phyloP scores from a whole-genome alignment of 1,139 yeast genomes.

The Debaryomyces nepalensis region DNA sequence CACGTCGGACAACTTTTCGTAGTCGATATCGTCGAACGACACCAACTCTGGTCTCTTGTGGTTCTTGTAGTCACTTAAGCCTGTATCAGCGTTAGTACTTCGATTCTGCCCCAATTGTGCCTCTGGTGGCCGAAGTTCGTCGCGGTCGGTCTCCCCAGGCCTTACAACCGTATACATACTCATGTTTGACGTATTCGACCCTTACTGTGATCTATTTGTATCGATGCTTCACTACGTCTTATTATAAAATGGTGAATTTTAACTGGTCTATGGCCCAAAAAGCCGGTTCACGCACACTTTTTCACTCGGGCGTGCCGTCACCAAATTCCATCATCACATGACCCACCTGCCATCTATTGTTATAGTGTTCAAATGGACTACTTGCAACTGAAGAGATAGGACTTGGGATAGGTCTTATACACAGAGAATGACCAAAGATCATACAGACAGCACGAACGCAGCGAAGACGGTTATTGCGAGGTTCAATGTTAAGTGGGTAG shows the following conservation, averaged over 20 bases:
- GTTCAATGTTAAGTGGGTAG: slow-evolving; percentile 66
- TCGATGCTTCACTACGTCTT: slow-evolving; percentile 7
- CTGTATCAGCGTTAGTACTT: slow-evolving; percentile 21
- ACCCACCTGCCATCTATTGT: too few relatives aligned
- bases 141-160: not conserved
- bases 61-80: slow-evolving; percentile 46
- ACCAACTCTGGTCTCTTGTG: slow-evolving; percentile 75
- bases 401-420: not conserved
- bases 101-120: not conserved
- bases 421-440: slow-evolving; percentile 5
- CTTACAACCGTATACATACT: slow-evolving; percentile 12
- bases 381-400: slow-evolving; percentile 2
- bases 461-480: slow-evolving; percentile 17
- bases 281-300: slow-evolving; percentile 7
- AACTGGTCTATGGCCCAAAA: slow-evolving; percentile 23
- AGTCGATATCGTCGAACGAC: slow-evolving; percentile 83
- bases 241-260: slow-evolving; percentile 26
- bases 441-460: not conserved
- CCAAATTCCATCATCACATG: too few relatives aligned
- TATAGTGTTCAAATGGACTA: not conserved
- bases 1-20: slow-evolving; percentile 65
- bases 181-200: slow-evolving; percentile 11
- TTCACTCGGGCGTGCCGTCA: slow-evolving; percentile 3
- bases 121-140: not conserved
- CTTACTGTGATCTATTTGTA: not conserved